Percentiles rank a stretch among this genome's conserved stretches.
Conservation (phyloP, 1,284 basidiomycete species). For the Boletus smithii region DNA sequence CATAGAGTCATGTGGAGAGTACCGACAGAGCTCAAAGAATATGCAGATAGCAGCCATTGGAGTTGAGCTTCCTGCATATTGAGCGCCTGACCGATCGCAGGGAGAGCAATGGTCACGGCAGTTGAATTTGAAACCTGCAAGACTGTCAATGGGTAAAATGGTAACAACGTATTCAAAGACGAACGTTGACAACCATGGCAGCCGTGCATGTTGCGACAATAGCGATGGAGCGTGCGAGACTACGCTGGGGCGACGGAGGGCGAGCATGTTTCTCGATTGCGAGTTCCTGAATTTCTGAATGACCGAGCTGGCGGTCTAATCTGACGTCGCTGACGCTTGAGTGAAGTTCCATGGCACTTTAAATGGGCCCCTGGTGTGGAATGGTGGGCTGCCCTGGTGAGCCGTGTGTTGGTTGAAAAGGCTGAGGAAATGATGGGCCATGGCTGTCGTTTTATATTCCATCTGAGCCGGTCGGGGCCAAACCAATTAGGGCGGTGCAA, state of each 20-base stretch:
- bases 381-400: not conserved
- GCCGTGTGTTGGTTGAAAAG: not conserved
- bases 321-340: constrained; percentile 9
- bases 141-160: not conserved
- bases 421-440: not conserved
- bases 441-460: constrained; percentile 26
- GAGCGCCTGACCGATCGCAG: constrained; percentile 56
- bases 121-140: constrained; percentile 44
- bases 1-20: not conserved
- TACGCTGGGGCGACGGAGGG: constrained; percentile 10
- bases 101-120: constrained; percentile 55
- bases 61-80: constrained; percentile 47
- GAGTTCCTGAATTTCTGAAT: constrained; percentile 9
- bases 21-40: constrained; percentile 48
- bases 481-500: constrained; percentile 1
- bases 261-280: constrained; percentile 11
- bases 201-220: constrained; percentile 50
- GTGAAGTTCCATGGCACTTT: constrained; percentile 10
- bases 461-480: not conserved
- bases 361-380: too few relatives aligned
- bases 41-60: constrained; percentile 63
- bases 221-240: constrained; percentile 35
- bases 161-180: constrained; percentile 17
- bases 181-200: constrained; percentile 54
- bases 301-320: constrained; percentile 16